phyloP scores from a whole-genome alignment of 2,329 filamentous ascomycete genomes.

The Botrytis pseudocinerea region DNA sequence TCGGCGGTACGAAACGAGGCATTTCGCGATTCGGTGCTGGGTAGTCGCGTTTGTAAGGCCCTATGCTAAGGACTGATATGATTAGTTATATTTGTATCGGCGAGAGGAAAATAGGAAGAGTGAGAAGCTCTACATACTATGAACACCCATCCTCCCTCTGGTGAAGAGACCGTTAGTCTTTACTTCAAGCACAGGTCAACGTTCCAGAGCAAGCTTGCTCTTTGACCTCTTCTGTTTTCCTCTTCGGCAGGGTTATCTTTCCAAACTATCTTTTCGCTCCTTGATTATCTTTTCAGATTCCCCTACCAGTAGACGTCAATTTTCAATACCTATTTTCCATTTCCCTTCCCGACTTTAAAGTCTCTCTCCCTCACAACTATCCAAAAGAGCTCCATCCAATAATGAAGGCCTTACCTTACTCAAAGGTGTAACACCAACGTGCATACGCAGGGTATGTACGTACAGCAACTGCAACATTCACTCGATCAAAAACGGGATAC shows the following conservation, averaged over 20 bases:
- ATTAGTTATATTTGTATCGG: not conserved
- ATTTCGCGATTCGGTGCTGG: not conserved
- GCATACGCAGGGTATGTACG: not conserved
- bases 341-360: not conserved
- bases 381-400: too few relatives aligned
- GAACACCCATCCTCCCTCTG: not conserved
- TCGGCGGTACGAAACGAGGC: not conserved
- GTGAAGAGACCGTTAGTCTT: not conserved
- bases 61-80: not conserved
- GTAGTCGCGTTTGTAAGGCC: not conserved
- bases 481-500: not conserved
- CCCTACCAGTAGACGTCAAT: not conserved
- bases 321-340: not conserved
- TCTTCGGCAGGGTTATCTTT: not conserved
- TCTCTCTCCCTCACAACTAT: too few relatives aligned
- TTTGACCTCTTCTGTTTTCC: not conserved
- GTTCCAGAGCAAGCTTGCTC: too few relatives aligned
- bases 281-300: not conserved
- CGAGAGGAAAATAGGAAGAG: rapidly evolving
- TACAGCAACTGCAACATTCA: not conserved
- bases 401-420: not conserved
- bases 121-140: not conserved
- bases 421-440: not conserved
- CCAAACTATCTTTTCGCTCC: not conserved
- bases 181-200: too few relatives aligned